Conservation (phyloP, 108 stramenopile genomes). For the Nannochloropsis gaditana region DNA sequence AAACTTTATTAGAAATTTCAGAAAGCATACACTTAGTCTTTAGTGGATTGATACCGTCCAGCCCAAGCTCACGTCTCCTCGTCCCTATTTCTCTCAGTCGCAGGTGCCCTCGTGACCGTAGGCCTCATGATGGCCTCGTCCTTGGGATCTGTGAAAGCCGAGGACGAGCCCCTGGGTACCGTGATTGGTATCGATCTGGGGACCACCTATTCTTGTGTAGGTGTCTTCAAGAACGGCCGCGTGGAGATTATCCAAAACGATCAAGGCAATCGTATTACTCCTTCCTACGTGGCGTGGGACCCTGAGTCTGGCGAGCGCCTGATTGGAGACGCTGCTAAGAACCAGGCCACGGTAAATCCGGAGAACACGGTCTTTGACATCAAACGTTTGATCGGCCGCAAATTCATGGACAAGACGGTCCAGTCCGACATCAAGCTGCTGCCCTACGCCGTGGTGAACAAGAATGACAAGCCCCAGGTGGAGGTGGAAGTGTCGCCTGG, state of each 20-base stretch:
- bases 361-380: constrained; percentile 92
- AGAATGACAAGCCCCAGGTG: constrained; percentile 66
- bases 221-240: constrained; percentile 63
- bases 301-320: constrained; percentile 79
- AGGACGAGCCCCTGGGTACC: constrained; percentile 48
- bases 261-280: constrained; percentile 98
- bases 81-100: neutral
- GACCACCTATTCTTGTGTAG: constrained; percentile 67
- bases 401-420: constrained; percentile 73
- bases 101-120: neutral
- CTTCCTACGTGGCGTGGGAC: constrained; percentile 92
- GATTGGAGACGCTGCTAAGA: constrained; percentile 96
- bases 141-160: neutral
- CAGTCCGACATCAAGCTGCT: constrained; percentile 84
- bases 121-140: neutral
- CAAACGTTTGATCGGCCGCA: constrained; percentile 93
- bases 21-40: neutral
- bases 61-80: neutral
- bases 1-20: neutral
- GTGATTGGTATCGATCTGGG: constrained; percentile 59
- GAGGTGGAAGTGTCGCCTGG: constrained; percentile 52
- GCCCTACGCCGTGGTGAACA: constrained; percentile 73
- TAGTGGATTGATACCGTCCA: neutral
- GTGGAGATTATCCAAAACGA: constrained; percentile 79
- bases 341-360: constrained; percentile 90